Base-by-base conservation (phyloP, 179 eudicot species). In the Patellifolia procumbens region DNA sequence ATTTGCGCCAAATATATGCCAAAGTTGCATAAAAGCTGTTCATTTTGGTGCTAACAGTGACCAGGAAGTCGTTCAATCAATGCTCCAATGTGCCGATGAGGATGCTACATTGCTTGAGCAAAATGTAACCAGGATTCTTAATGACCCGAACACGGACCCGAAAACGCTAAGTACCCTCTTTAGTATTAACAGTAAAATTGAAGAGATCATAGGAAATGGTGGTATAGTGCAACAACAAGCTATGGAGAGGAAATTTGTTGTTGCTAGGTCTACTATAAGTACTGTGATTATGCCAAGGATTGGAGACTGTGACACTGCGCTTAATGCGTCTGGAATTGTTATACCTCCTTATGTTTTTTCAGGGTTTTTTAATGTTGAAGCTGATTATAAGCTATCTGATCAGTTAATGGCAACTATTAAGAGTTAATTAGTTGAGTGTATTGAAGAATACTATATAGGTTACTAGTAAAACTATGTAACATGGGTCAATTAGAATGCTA, bases 311-410 rank as follows among this genome's bases (percentile, higher is more conserved):
- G 22, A 39, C 15, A 0, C 10, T 0, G 5, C 16, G 9, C 58
- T 78, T 26, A 20, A 0, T 7, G 24, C 17, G 1, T 10, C 34
- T 24, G 81, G 76, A 19, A 39, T 78, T 63, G n/a, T 16, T 19
- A 53, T 72, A 11, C 81, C 81, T 12, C 65, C 76, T 39, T 12
- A 20, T 10, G 75, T 78, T 1, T 39, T 78, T 78, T 26, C 63
- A 10, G 81, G 76, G 15, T 19, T 72, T 28, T 72, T 63, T n/a
- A 39, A 7, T 1, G 81, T 78, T 64, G 66, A 72, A 31, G 7
- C 26, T 37, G 72, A 53, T 34, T 70, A 20, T 34, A 61, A 60
- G 61, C 10, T 67, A 8, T 24, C 58, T 49, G 37, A 32, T 64
- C 78, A 74, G n/a, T 22, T 67, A 1, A 58, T 67, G 37, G 22